phyloP scores from a whole-genome alignment of 1,284 basidiomycete species.

The Cryptococcus floricola region DNA sequence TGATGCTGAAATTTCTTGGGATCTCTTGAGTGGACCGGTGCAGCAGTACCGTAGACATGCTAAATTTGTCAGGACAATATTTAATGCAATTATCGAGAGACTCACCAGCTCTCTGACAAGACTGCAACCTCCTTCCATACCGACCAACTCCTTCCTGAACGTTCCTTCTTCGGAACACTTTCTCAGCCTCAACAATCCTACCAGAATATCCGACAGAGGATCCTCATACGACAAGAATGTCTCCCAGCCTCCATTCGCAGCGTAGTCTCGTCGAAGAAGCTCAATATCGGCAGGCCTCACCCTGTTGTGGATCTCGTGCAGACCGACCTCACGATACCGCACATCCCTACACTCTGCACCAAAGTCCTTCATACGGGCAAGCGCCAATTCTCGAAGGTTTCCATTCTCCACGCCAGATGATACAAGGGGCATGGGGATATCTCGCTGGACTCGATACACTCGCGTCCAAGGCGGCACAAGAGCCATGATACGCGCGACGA shows the following conservation, averaged over 20 bases:
- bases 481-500: conserved; percentile 92
- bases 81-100: conserved; percentile 5
- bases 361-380: conserved; percentile 98
- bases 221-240: conserved; percentile 99
- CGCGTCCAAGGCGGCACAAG: conserved; percentile 98
- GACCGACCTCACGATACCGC: conserved; percentile 94
- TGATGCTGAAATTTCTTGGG: conserved; percentile 98
- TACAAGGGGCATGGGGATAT: conserved; percentile 92
- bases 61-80: neutral
- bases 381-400: conserved; percentile 90
- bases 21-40: conserved; percentile 93
- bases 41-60: conserved; percentile 98
- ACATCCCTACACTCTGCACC: conserved; percentile 97
- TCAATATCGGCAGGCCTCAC: conserved; percentile 94
- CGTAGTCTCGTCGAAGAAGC: conserved; percentile 93
- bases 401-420: conserved; percentile 98
- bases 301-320: conserved; percentile 98
- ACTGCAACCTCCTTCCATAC: conserved; percentile 73
- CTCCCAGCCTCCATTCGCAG: conserved; percentile 98
- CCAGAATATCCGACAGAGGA: conserved; percentile 91
- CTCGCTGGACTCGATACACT: conserved; percentile 96
- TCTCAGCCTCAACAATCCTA: conserved; percentile 85
- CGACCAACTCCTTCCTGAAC: conserved; percentile 87
- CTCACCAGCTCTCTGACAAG: conserved; percentile 81
- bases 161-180: conserved; percentile 97